Base-by-base conservation (phyloP, 495 filamentous ascomycete species). In the Penicillium atrosanguineum region DNA sequence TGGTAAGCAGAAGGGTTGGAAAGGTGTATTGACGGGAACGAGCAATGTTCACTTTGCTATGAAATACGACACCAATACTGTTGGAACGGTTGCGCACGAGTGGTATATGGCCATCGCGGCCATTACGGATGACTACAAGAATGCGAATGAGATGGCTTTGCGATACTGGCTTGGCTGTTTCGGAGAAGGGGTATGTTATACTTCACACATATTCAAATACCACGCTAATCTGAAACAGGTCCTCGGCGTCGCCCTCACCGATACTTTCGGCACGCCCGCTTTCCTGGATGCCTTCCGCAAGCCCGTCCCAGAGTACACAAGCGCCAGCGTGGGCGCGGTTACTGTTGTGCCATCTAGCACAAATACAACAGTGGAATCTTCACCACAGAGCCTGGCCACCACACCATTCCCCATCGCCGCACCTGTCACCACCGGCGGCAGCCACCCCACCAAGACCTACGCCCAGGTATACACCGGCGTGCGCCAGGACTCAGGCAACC, bases 71-170 rank as follows among this genome's bases (percentile, higher is more conserved):
- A 80, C 94, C 25, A 71, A 81, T 7, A 89, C 93, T 0, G 84
- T 98, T 18, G 94, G 94, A 15, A 98, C 94, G 3, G 92, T 98
- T 1, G 94, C 95, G 0, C 94, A 98, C 57, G 94, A 98, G 71
- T 98, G 95, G 95, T 97, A 96, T 73, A 98, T 98, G 94, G 90
- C 89, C 38, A 90, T 95, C 48, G 94, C 94, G 15, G 92, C 94
- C 31, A 88, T 96, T 61, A 92, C 88, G 4, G 79, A 88, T 50
- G 83, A 96, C 70, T 98, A 97, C 60, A 73, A 78, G 55, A 79
- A 80, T 46, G 90, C 95, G 6, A 96, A 90, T 50, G 90, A 93
- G 67, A 79, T 85, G 52, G 90, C 88, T 0, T 73, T 98, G 62
- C 71, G 80, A 44, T 89, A 91, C 65, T 98, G 94, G 94, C 78